Conservation (phyloP, 768 basidiomycete species). For the Hericium coralloides region DNA sequence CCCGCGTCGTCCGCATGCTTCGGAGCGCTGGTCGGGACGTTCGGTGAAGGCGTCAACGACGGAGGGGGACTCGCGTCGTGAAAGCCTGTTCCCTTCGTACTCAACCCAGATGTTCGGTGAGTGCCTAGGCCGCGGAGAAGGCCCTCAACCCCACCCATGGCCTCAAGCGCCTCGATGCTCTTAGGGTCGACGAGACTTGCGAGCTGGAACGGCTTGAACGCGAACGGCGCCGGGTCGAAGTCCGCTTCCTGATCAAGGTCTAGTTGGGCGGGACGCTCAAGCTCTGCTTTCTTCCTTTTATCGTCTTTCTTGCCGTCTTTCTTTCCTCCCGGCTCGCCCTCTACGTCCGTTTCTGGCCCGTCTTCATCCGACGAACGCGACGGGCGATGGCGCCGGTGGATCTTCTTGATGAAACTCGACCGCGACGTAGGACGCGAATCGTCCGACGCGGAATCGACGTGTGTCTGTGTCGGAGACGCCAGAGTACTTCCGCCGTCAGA, state of each 20-base stretch:
- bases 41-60: not conserved
- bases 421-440: constrained; percentile 17
- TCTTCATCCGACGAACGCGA: constrained; percentile 14
- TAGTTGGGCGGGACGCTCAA: constrained; percentile 18
- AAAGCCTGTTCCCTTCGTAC: not conserved
- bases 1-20: constrained; percentile 12
- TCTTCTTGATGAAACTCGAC: constrained; percentile 11
- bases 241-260: constrained; percentile 32
- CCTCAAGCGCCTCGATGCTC: constrained; percentile 51
- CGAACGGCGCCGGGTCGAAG: constrained; percentile 63
- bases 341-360: not conserved
- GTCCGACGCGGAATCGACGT: constrained; percentile 29
- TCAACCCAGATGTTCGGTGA: constrained; percentile 38
- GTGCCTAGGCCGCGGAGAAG: constrained; percentile 73
- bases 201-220: constrained; percentile 61
- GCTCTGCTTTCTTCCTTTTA: constrained; percentile 11
- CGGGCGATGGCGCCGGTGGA: constrained; percentile 1
- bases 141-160: constrained; percentile 61
- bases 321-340: not conserved
- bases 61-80: not conserved
- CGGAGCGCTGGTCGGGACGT: not conserved
- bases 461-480: constrained; percentile 29
- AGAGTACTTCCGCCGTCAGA: constrained; percentile 26
- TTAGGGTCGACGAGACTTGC: constrained; percentile 91
- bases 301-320: constrained; percentile 13